These are phyloP conservation scores for Vanrija pseudolonga DNA, from an alignment of 1,284 basidiomycete species.

Conservation along the genomic window DNA sequence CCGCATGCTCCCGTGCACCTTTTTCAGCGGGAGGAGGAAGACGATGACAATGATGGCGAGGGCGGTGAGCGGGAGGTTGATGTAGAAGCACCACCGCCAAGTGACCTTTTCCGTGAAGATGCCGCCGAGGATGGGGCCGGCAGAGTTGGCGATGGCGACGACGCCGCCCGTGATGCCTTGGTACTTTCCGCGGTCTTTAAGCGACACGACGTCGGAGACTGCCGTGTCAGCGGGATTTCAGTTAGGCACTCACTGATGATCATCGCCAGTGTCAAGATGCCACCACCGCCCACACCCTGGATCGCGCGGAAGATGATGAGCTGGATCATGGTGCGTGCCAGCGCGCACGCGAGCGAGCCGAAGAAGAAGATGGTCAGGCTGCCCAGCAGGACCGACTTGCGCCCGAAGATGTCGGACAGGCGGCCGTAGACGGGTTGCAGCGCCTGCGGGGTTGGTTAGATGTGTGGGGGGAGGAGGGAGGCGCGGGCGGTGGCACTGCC, in stretches of 20 bases:
- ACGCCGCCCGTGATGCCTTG: conserved; percentile 42
- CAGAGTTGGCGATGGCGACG: conserved; percentile 36
- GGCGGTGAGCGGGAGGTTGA: conserved; percentile 60
- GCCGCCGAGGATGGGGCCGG: conserved; percentile 46
- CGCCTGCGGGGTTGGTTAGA: not conserved
- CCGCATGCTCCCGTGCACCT: conserved; percentile 59
- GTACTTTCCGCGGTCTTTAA: conserved; percentile 47
- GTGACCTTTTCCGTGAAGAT: conserved; percentile 30
- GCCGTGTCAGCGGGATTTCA: not conserved
- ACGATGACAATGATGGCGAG: conserved; percentile 56
- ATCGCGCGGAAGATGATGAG: conserved; percentile 62
- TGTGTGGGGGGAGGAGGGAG: not conserved
- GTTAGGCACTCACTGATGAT: conserved; percentile 18
- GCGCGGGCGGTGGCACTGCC: no score
- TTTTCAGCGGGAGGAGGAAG: conserved; percentile 63
- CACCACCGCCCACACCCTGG: conserved; percentile 30
- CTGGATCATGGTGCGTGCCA: conserved; percentile 60
- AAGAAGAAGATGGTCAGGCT: conserved; percentile 61
- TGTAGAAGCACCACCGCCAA: conserved; percentile 52
- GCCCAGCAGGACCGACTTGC: conserved; percentile 55
- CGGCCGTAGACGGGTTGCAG: conserved; percentile 63
- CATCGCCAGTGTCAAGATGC: conserved; percentile 31
- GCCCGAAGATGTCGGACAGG: conserved; percentile 69
- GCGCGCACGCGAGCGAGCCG: conserved; percentile 52
- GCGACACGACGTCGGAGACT: conserved; percentile 32